Percentiles rank a stretch among this genome's conserved stretches.
phyloP scores from a whole-genome alignment of 1,139 yeast genomes.

The Yamadazyma songkhlaensis region DNA sequence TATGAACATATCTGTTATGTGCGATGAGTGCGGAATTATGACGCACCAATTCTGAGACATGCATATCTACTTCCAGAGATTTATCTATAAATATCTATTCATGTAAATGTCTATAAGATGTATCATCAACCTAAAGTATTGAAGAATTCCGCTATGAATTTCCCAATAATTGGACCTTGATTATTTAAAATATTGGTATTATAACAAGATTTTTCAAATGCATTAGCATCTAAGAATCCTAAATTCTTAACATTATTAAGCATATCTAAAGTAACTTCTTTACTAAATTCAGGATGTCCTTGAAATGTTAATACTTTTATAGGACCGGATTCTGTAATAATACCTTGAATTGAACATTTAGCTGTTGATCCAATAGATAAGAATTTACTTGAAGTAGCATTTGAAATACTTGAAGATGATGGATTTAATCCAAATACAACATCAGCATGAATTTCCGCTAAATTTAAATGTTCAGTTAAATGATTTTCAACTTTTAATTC shows the following conservation, averaged over 20 bases:
- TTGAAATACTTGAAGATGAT: constrained; percentile 2
- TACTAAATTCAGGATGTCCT: constrained; percentile 84
- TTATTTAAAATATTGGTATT: constrained; percentile 30
- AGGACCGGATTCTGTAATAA: constrained; percentile 42
- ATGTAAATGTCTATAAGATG: neutral
- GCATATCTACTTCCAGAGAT: too few relatives aligned
- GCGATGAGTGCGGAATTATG: neutral
- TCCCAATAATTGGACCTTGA: constrained; percentile 34
- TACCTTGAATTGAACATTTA: constrained; percentile 61
- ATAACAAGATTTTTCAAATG: constrained; percentile 25
- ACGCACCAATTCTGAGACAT: too few relatives aligned
- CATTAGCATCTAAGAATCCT: constrained; percentile 16
- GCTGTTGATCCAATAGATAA: constrained; percentile 51
- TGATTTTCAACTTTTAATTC: constrained; percentile 15
- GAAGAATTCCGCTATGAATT: constrained; percentile 29
- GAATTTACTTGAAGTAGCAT: constrained; percentile 21
- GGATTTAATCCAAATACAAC: constrained; percentile 48
- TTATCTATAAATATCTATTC: neutral
- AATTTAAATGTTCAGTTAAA: constrained; percentile 25
- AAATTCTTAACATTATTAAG: constrained; percentile 17
- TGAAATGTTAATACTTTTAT: constrained; percentile 63
- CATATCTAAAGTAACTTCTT: constrained; percentile 30
- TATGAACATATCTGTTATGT: neutral
- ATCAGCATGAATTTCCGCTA: constrained; percentile 73
- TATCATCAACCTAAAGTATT: constrained; percentile 5